phyloP scores from a whole-genome alignment of 805 yeast genomes.

The Maudiozyma barnettii region DNA sequence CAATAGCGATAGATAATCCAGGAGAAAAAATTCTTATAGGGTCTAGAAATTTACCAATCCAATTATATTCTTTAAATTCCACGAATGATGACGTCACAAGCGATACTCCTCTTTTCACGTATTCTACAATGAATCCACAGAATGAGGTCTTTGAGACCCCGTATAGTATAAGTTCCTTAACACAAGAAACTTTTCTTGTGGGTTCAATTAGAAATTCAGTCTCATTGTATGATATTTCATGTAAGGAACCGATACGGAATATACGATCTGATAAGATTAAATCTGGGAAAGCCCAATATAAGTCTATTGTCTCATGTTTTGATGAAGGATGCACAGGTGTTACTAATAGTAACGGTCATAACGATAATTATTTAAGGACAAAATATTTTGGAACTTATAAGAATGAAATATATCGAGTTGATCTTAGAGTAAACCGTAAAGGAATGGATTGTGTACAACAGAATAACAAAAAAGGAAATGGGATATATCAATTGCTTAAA shows the following conservation, averaged over 20 bases:
- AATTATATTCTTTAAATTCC: conserved; percentile 18
- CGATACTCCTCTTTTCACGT: conserved; percentile 9
- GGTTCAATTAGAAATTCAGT: conserved; percentile 27
- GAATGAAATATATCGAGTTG: conserved; percentile 22
- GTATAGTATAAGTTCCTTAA: conserved; percentile 20
- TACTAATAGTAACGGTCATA: no score
- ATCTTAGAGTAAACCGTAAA: conserved; percentile 8
- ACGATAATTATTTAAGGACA: neutral
- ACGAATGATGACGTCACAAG: conserved; percentile 8
- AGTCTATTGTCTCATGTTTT: conserved; percentile 25
- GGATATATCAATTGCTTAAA: conserved; percentile 31
- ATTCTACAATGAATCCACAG: conserved; percentile 22
- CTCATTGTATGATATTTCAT: conserved; percentile 24
- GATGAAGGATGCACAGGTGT: conserved; percentile 7
- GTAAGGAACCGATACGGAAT: conserved; percentile 20
- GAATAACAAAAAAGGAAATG: conserved; percentile 11
- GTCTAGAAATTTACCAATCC: conserved; percentile 30
- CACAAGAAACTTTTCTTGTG: conserved; percentile 18
- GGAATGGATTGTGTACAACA: neutral
- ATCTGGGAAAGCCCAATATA: conserved; percentile 7
- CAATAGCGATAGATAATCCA: conserved; percentile 12
- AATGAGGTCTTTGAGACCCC: conserved; percentile 30
- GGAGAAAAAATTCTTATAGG: conserved; percentile 21
- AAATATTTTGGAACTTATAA: conserved; percentile 24
- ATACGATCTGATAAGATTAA: conserved; percentile 1